Evolutionary conservation across 1,284 basidiomycete genomes (phyloP).

Genomic region (Rugosomyces carneus): DNA sequence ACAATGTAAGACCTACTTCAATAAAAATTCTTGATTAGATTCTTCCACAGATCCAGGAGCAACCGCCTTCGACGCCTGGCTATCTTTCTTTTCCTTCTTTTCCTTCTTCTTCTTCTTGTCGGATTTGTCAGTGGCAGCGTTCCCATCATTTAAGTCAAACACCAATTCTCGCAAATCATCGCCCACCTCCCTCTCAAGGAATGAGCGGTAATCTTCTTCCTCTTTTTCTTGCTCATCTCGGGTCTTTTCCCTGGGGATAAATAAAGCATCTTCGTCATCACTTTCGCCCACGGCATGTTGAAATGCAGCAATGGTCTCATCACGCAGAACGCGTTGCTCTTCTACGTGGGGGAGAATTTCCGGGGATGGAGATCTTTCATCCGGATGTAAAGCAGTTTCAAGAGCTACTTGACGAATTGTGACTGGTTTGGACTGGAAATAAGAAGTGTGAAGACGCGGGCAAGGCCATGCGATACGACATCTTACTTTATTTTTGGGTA

Average conservation of each 20-base stretch:
- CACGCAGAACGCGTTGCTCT: constrained; percentile 72
- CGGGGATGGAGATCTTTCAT: constrained; percentile 49
- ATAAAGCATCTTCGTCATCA: constrained; percentile 57
- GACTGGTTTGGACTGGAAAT: constrained; percentile 49
- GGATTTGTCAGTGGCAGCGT: constrained; percentile 20
- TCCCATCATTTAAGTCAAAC: constrained; percentile 25
- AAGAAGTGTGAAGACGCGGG: constrained; percentile 1
- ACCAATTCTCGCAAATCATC: constrained; percentile 62
- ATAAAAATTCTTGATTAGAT: constrained; percentile 79
- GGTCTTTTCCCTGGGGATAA: constrained; percentile 70
- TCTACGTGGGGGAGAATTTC: constrained; percentile 67
- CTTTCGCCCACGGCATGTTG: constrained; percentile 43
- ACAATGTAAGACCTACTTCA: constrained; percentile 59
- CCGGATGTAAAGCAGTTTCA: constrained; percentile 44
- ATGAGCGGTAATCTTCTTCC: constrained; percentile 76
- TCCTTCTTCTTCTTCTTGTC: constrained; percentile 20
- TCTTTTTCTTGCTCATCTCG: constrained; percentile 72
- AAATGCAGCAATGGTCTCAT: constrained; percentile 84
- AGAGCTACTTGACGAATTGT: constrained; percentile 57
- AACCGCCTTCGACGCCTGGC: constrained; percentile 18
- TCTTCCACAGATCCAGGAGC: constrained; percentile 43
- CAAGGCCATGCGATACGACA: neutral
- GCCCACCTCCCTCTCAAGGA: constrained; percentile 79
- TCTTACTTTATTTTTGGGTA: constrained; percentile 50
- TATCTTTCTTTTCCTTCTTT: constrained; percentile 25